Percentiles rank a stretch among this genome's conserved stretches.
phyloP scores from a whole-genome alignment of 805 yeast genomes.

The Yarrowia osloensis region DNA sequence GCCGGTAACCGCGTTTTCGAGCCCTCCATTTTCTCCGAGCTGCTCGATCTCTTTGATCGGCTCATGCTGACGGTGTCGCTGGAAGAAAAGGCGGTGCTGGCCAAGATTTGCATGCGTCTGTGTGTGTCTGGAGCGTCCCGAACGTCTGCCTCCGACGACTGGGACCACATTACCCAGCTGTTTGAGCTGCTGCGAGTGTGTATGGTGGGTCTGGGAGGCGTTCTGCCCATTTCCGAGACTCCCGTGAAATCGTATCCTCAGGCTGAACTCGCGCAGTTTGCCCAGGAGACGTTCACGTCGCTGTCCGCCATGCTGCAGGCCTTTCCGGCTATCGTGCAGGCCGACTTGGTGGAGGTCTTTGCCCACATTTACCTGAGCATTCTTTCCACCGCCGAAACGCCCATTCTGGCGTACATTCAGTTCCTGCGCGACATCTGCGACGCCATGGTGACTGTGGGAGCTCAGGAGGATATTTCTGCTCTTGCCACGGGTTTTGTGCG shows the following conservation, averaged over 20 bases:
- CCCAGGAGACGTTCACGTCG: conserved; percentile 37
- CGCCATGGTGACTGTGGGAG: conserved; percentile 1
- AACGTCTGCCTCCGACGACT: conserved; percentile 40
- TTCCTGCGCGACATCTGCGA: conserved; percentile 20
- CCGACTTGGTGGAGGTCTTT: conserved; percentile 51
- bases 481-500: not conserved
- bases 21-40: conserved; percentile 48
- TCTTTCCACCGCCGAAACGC: conserved; percentile 1
- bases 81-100: conserved; percentile 51
- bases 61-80: conserved; percentile 56
- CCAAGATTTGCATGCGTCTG: conserved; percentile 60
- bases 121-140: conserved; percentile 41
- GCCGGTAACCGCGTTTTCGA: conserved; percentile 17
- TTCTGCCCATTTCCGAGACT: conserved; percentile 32
- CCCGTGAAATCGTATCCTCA: conserved; percentile 23
- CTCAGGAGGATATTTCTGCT: conserved; percentile 5
- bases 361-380: conserved; percentile 14
- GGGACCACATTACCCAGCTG: conserved; percentile 68
- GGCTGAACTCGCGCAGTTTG: conserved; percentile 4
- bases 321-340: conserved; percentile 67
- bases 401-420: conserved; percentile 26
- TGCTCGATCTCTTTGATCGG: conserved; percentile 74
- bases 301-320: conserved; percentile 62
- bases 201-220: conserved; percentile 58
- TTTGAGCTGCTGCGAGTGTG: conserved; percentile 78